Percentiles rank a stretch among this genome's conserved stretches.
These are phyloP conservation scores for Pseudopithomyces chartarum DNA, from an alignment of 2,329 filamentous ascomycete genomes.

Conservation along the genomic window DNA sequence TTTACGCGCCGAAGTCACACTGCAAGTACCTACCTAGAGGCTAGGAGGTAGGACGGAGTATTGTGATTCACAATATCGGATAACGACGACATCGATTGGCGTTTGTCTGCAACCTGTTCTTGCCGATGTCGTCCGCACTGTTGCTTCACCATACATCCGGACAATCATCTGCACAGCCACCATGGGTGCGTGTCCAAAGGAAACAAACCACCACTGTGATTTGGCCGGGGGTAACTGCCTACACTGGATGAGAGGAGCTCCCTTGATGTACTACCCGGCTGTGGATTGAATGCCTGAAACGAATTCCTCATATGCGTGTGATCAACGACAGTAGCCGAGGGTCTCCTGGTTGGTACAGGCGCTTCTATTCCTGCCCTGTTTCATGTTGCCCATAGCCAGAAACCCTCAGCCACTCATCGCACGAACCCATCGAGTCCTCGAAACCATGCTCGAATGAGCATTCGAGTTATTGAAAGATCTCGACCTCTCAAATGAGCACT, in stretches of 20 bases:
- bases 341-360: slow-evolving; percentile 2
- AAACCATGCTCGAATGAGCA: slow-evolving; percentile 12
- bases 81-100: not conserved
- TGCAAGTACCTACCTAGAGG: too few relatives aligned
- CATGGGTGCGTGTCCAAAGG: not conserved
- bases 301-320: not conserved
- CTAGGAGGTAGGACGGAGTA: too few relatives aligned
- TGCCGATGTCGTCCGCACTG: not conserved
- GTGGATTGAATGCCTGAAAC: slow-evolving; percentile 3
- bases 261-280: not conserved
- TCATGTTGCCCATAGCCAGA: slow-evolving; percentile 6
- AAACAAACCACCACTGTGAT: not conserved
- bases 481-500: slow-evolving; percentile 4
- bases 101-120: not conserved
- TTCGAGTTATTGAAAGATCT: not conserved
- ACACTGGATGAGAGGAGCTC: not conserved
- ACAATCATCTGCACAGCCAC: not conserved
- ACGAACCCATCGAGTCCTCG: not conserved
- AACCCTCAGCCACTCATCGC: slow-evolving; percentile 9
- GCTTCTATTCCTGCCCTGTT: slow-evolving; percentile 12
- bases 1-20: not conserved
- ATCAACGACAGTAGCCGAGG: not conserved
- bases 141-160: not conserved
- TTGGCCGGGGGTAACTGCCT: not conserved
- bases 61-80: too few relatives aligned